Conservation (phyloP, 169 alveolate species). For the Plasmodium malariae region DNA sequence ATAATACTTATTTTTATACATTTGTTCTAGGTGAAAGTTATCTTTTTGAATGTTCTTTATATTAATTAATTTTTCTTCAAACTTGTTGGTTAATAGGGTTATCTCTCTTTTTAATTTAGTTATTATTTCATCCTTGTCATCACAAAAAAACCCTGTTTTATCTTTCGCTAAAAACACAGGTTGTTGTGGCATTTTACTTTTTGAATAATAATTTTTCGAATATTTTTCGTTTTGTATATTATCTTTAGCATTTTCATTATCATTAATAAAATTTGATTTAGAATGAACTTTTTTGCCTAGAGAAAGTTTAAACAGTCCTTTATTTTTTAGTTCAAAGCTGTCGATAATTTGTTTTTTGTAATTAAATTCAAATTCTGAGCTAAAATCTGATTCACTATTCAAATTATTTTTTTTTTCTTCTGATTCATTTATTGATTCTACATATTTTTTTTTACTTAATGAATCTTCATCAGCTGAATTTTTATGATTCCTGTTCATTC, state of each 20-base stretch:
- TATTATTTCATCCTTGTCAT: constrained; percentile 43
- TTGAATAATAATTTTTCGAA: neutral
- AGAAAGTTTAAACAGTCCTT: constrained; percentile 48
- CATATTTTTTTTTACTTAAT: constrained; percentile 25
- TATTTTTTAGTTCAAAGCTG: constrained; percentile 40
- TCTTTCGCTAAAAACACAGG: constrained; percentile 3
- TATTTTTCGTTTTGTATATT: neutral
- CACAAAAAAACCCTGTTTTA: neutral
- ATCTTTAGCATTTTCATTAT: constrained; percentile 13
- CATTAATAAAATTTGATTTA: constrained; percentile 18
- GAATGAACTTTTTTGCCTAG: constrained; percentile 3
- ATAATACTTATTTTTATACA: constrained; percentile 54
- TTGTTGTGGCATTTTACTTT: constrained; percentile 11
- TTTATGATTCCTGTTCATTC: constrained; percentile 23
- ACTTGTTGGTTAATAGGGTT: constrained; percentile 17
- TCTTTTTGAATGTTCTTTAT: constrained; percentile 44
- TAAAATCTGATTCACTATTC: constrained; percentile 17
- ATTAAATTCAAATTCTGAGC: constrained; percentile 60
- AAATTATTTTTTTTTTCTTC: constrained; percentile 15
- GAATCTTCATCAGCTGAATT: constrained; percentile 1
- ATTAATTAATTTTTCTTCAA: constrained; percentile 38
- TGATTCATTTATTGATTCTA: constrained; percentile 17
- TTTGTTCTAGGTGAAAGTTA: constrained; percentile 53
- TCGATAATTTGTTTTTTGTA: constrained; percentile 48
- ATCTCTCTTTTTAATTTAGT: constrained; percentile 43